phyloP scores from a whole-genome alignment of 768 basidiomycete genomes.

The Suillus variegatus region DNA sequence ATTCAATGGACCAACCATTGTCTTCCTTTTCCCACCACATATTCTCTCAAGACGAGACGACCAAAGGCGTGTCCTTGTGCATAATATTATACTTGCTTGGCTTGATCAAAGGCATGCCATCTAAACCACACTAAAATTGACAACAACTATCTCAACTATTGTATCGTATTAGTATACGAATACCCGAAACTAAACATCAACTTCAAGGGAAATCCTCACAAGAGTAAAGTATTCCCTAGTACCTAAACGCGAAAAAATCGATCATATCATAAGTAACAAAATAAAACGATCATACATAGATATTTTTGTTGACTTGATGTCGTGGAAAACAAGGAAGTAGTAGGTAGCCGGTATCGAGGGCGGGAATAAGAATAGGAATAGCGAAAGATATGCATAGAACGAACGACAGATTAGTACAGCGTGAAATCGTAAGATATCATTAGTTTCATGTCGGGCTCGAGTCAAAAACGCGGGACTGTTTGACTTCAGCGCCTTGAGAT shows the following conservation, averaged over 20 bases:
- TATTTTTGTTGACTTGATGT: background rate
- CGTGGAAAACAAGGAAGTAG: background rate
- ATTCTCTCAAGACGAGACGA: too few species aligned
- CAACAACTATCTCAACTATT: background rate
- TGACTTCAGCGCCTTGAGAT: background rate
- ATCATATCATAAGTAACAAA: conserved; percentile 11
- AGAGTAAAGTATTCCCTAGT: background rate
- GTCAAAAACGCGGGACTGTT: background rate
- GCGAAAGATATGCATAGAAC: conserved; percentile 7
- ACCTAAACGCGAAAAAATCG: background rate
- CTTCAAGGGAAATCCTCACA: background rate
- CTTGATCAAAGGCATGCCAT: background rate
- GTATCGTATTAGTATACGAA: background rate
- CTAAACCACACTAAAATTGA: background rate
- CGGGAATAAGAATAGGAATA: conserved; percentile 5
- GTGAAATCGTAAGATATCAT: conserved; percentile 3
- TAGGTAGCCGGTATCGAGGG: conserved; percentile 4
- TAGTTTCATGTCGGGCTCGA: background rate
- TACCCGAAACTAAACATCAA: conserved; percentile 4
- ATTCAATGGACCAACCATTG: too few species aligned
- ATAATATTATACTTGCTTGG: background rate
- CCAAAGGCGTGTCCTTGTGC: too few species aligned
- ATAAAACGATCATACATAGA: conserved; percentile 10
- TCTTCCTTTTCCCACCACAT: too few species aligned
- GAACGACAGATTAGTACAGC: conserved; percentile 7